Evolutionary conservation across 75 land plant species (phyloP).

Genomic region (Sequoiadendron giganteum): DNA sequence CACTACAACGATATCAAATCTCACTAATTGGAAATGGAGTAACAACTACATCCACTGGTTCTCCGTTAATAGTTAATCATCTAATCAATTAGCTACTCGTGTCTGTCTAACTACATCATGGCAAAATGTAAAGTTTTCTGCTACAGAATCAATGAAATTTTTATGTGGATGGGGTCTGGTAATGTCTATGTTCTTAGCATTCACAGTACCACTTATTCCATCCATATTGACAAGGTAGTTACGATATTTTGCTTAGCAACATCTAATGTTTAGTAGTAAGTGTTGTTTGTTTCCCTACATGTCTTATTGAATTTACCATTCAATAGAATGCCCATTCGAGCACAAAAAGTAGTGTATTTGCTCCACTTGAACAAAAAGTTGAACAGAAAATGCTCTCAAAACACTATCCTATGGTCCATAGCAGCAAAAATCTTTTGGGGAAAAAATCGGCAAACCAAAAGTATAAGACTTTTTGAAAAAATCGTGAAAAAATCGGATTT

Average conservation of each 20-base stretch:
- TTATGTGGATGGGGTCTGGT: background rate
- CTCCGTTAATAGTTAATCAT: too few relatives aligned
- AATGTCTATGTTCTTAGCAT: background rate
- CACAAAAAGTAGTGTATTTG: background rate
- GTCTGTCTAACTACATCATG: background rate
- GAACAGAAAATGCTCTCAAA: background rate
- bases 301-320: too few relatives aligned
- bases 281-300: background rate
- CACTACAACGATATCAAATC: too few relatives aligned
- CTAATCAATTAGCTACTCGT: too few relatives aligned
- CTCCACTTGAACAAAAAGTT: background rate
- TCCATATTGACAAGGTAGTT: background rate
- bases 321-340: too few relatives aligned
- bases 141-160: background rate
- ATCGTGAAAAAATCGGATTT: too few relatives aligned
- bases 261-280: background rate
- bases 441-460: too few relatives aligned
- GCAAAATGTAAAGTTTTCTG: background rate
- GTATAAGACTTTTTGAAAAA: too few relatives aligned
- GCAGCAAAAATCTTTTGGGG: too few relatives aligned
- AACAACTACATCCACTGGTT: too few relatives aligned
- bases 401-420: too few relatives aligned
- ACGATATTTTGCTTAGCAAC: background rate
- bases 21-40: too few relatives aligned
- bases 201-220: background rate